Evolutionary conservation across 768 basidiomycete genomes (phyloP), one percentile per base, ranked within the genome.

Genomic region (Trametes sanguinea): DNA sequence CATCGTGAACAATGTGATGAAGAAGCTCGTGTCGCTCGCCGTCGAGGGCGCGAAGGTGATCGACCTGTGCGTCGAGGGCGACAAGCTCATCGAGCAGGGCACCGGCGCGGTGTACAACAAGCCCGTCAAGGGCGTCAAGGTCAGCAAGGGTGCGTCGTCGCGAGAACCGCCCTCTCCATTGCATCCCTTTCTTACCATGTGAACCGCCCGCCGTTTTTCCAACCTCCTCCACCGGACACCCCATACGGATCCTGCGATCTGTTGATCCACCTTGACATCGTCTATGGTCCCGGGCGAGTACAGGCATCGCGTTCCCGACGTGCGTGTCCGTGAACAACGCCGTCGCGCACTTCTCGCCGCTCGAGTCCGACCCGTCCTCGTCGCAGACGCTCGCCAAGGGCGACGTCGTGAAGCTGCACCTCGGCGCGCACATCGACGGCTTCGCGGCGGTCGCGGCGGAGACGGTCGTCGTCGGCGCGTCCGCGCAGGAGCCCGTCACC

Each of bases 401-500:
- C 62, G 97, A 99, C 74, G 87, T 99, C 60, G 96, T 98, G 67
- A 98, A 98, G 78, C 78, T 99, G 65, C 93, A 95, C 75, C 82
- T 98, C 62, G 97, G 97, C 48, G 95, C 95, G 17, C 97, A 99
- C 72, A 94, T 99, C 76, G 96, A 98, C 74, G 97, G 97, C 59
- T 98, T 92, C 76, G 95, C 95, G 17, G 87, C 94, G 56, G 87
- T 97, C 74, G 86, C 85, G 72, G 97, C 94, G 37, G 97, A 99
- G 76, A 98, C 96, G 54, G 76, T 98, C 69, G 85, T 97, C 62
- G 85, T 98, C 35, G 92, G 94, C 43, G 89, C 93, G 40, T 86
- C 85, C 57, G 76, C 81, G 27, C 78, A 84, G 57, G 80, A 82
- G 60, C 94, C 93, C 22, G 90, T 89, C 22, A 94, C 90, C 3